These are phyloP conservation scores for Rhodotorula toruloides DNA, from an alignment of 768 basidiomycete genomes.

Conservation along the genomic window DNA sequence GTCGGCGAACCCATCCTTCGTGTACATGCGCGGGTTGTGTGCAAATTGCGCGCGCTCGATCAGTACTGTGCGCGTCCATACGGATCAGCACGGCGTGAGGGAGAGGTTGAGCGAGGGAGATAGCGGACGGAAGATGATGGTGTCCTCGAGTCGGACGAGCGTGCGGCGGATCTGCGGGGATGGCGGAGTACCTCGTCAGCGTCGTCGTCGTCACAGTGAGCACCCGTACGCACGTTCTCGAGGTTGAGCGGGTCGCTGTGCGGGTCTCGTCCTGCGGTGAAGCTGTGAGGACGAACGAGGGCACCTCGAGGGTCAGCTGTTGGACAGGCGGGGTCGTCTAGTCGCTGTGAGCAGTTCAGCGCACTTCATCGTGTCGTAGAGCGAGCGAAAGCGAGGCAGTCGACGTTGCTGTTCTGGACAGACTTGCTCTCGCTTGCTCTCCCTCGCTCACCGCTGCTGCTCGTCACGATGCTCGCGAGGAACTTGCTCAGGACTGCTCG, in stretches of 20 bases:
- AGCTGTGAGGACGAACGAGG: conserved; percentile 1
- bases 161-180: conserved; percentile 66
- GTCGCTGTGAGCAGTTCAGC: neutral
- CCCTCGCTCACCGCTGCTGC: neutral
- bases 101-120: neutral
- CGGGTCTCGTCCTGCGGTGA: conserved; percentile 3
- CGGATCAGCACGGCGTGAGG: conserved; percentile 3
- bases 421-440: neutral
- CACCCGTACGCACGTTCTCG: conserved; percentile 14
- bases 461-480: conserved; percentile 6
- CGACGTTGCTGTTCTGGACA: neutral
- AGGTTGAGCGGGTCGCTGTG: conserved; percentile 32
- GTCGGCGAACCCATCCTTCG: conserved; percentile 65
- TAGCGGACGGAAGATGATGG: conserved; percentile 76
- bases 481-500: conserved; percentile 5
- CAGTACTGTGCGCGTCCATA: conserved; percentile 52
- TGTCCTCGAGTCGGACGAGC: conserved; percentile 87
- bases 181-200: conserved; percentile 52
- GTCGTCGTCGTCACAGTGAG: no score
- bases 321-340: no score
- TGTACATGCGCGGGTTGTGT: conserved; percentile 83
- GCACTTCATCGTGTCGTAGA: conserved; percentile 23
- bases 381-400: no score
- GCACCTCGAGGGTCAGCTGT: neutral
- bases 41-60: conserved; percentile 98